Evolutionary conservation across 2,329 filamentous ascomycete genomes (phyloP).

Genomic region (Zelopaecilomyces penicillatus): DNA sequence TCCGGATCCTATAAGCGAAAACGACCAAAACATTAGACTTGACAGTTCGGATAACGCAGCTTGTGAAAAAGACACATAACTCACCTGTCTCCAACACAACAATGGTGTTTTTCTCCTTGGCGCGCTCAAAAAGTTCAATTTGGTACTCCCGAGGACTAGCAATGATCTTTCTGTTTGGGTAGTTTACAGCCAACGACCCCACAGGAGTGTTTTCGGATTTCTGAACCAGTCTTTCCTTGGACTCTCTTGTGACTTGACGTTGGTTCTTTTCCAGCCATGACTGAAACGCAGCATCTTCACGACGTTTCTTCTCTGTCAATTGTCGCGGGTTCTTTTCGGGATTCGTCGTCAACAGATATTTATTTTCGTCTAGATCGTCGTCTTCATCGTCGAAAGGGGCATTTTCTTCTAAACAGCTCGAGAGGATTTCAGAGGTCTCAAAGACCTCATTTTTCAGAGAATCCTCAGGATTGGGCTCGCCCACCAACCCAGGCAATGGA

Average conservation of each 20-base stretch:
- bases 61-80: background rate
- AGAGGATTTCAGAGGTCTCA: too few relatives aligned
- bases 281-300: conserved; percentile 43
- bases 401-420: background rate
- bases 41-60: background rate
- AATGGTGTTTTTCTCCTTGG: conserved; percentile 78
- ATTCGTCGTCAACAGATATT: conserved; percentile 16
- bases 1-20: conserved; percentile 55
- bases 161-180: conserved; percentile 50
- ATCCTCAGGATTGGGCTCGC: too few relatives aligned
- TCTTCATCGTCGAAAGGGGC: conserved; percentile 1
- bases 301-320: conserved; percentile 38
- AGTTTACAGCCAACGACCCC: conserved; percentile 25
- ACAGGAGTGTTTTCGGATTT: conserved; percentile 21
- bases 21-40: background rate
- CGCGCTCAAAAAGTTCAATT: conserved; percentile 79
- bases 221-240: conserved; percentile 12
- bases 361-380: conserved; percentile 4
- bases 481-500: background rate
- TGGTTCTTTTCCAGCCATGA: conserved; percentile 31
- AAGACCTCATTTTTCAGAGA: too few relatives aligned
- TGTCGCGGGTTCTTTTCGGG: conserved; percentile 23
- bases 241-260: conserved; percentile 23
- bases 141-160: conserved; percentile 83
- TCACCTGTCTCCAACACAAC: conserved; percentile 85